A percentile compares a stretch with the other conserved stretches of the same genome.
phyloP scores from a whole-genome alignment of 2,329 filamentous ascomycete species.

The Alternaria gansuensis region DNA sequence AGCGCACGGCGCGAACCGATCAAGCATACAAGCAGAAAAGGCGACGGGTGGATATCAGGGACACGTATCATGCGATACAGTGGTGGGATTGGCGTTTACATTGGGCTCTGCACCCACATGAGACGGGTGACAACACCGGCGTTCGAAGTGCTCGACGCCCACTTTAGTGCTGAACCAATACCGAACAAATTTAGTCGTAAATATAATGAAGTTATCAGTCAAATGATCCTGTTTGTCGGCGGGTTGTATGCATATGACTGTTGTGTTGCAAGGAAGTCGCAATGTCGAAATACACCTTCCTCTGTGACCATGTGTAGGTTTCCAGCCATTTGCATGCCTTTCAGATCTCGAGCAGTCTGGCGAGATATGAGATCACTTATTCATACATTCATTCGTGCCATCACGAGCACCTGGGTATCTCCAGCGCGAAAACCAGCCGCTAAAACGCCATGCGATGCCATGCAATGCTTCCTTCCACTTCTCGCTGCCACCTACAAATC shows the following conservation, averaged over 20 bases:
- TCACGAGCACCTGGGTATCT: constrained; percentile 25
- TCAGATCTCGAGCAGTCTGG: background rate
- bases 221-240: accelerated
- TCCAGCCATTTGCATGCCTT: background rate
- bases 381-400: background rate
- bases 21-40: background rate
- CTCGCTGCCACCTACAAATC: constrained; percentile 51
- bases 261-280: background rate
- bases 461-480: background rate
- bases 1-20: background rate
- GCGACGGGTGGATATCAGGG: constrained; percentile 6
- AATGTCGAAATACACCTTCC: background rate
- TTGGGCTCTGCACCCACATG: background rate
- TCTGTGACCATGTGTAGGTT: background rate
- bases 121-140: constrained; percentile 12
- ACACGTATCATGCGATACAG: background rate
- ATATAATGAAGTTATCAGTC: background rate
- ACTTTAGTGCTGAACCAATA: constrained; percentile 5
- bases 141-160: constrained; percentile 35
- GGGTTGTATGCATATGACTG: background rate
- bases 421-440: constrained; percentile 11
- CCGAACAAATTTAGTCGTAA: background rate
- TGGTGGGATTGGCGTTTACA: background rate
- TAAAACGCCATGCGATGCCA: constrained; percentile 7
- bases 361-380: background rate